phyloP scores from a whole-genome alignment of 306 rosid genomes.

The Hippophae gyantsensis region DNA sequence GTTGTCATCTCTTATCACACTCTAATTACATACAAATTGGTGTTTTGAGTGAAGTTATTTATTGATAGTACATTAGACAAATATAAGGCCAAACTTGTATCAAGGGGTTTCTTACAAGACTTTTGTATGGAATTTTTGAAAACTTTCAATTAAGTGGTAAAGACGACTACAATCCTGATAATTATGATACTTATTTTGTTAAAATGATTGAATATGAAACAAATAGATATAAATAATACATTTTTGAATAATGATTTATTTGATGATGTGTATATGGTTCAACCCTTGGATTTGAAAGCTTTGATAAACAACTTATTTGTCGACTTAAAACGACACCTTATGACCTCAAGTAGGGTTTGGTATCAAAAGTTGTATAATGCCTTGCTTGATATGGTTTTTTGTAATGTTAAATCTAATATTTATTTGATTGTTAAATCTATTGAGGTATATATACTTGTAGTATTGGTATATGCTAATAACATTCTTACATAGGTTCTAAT shows the following conservation, averaged over 20 bases:
- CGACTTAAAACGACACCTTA: background rate
- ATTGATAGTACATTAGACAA: background rate
- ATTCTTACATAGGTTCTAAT: background rate
- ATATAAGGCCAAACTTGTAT: background rate
- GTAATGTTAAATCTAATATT: background rate
- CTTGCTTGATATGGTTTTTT: background rate
- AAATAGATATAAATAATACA: background rate
- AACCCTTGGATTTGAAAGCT: background rate
- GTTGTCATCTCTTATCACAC: background rate
- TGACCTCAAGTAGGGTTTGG: background rate
- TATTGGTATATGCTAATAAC: background rate
- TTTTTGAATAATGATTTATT: background rate
- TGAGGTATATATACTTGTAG: rapidly evolving
- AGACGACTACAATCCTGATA: background rate
- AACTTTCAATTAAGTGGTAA: background rate
- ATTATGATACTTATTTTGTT: background rate
- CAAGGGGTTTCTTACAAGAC: background rate
- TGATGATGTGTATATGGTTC: background rate
- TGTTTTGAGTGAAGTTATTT: background rate
- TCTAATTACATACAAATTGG: background rate
- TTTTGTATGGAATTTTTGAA: background rate
- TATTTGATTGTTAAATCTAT: background rate
- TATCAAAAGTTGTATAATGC: background rate
- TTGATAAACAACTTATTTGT: background rate
- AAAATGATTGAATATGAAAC: background rate